Conservation (phyloP, 2,329 filamentous ascomycete genomes). For the Colletotrichum lupini region DNA sequence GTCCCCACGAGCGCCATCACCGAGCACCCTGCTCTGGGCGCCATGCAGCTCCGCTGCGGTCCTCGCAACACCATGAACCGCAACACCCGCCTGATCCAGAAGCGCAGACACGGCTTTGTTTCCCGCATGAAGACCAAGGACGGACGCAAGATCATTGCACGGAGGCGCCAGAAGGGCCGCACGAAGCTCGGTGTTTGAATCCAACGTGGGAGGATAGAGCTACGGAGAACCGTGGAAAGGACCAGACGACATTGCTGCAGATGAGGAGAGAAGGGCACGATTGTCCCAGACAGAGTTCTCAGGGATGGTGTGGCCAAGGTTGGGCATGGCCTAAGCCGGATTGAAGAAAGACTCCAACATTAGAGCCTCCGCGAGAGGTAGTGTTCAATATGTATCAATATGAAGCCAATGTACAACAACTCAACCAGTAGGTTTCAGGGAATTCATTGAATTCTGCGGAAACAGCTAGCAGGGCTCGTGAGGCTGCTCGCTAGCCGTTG, state of each 20-base stretch:
- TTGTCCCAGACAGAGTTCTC: not conserved
- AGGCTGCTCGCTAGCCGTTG: not conserved
- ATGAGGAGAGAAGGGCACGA: too few relatives aligned
- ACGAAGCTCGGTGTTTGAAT: conserved; percentile 47
- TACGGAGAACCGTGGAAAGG: not conserved
- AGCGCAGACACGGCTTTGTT: conserved; percentile 69
- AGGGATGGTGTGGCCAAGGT: not conserved
- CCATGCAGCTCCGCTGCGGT: conserved; percentile 66
- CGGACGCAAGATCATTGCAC: conserved; percentile 63
- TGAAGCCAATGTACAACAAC: conserved; percentile 27
- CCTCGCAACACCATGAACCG: conserved; percentile 68
- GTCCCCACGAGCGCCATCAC: conserved; percentile 59
- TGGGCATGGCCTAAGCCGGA: not conserved
- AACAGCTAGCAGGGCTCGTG: not conserved
- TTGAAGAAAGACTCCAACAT: not conserved
- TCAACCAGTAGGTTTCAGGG: not conserved
- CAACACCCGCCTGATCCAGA: conserved; percentile 66
- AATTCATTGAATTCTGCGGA: not conserved
- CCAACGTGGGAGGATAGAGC: not conserved
- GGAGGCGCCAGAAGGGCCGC: conserved; percentile 65
- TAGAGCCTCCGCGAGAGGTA: not conserved
- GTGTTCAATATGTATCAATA: conserved; percentile 32
- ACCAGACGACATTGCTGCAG: not conserved
- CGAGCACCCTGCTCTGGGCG: conserved; percentile 62
- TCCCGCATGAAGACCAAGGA: conserved; percentile 60